Evolutionary conservation across 2,329 filamentous ascomycete genomes (phyloP), one percentile per base, ranked within the genome.

Genomic region (Epicoccum nigrum): DNA sequence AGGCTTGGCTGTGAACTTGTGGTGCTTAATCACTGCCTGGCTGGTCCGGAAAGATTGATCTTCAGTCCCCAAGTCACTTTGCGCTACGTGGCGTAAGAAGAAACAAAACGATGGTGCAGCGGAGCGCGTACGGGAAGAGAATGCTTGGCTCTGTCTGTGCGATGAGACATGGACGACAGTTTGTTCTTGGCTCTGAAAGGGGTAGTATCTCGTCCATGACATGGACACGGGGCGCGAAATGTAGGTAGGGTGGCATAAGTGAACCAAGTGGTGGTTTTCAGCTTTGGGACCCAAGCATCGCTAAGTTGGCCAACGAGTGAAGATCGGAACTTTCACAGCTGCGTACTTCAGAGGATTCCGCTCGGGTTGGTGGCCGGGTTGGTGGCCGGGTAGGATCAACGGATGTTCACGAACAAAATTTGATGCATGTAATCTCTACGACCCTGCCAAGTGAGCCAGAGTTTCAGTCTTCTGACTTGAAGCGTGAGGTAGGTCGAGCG

Each of bases 141-240:
- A 57, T 54, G 54, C 51, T 54, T 51, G 54, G 51, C 54, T 51
- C 39, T 48, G 51, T 33, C 43, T 43, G 43, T 52, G 43, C 28
- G 40, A 53, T 39, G 23, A 4, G 17, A 21, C 23, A 19, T 3
- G 15, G 20, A 51, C 40, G 23, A 40, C 28, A n/a, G 21, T 9
- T 8, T 23, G 19, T 16, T 37, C 12, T 13, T 35, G 37, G 23
- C 23, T 7, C 9, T 25, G 23, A 25, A 2, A 7, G 23, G 9
- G 23, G 23, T 25, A 9, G 23, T 9, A 25, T 6, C 6, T 9
- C 23, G 9, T 9, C 9, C 3, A 25, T 25, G 23, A n/a, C n/a
- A n/a, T n/a, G n/a, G n/a, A 23, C 39, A 9, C 23, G 12, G 21
- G 27, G 39, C 16, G 27, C 23, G 33, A 11, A 21, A 13, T 7